A percentile compares a stretch with the other conserved stretches of the same genome.
Evolutionary conservation across 768 basidiomycete genomes (phyloP).

Genomic region (Fomitopsis pulvina): DNA sequence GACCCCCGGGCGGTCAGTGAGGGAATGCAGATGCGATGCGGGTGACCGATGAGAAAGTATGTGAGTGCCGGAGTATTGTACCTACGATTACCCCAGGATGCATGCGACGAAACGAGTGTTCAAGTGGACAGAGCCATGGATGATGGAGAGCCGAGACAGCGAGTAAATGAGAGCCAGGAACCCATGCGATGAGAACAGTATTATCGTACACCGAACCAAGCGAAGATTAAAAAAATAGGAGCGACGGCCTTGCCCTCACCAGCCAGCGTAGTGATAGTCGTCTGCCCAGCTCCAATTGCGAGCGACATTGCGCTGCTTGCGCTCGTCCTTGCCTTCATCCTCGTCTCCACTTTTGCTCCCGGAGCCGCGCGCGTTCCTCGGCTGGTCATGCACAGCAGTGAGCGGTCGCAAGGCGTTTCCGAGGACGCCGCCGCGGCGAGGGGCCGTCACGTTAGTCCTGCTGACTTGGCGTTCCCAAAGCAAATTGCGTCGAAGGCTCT

Average conservation of each 20-base stretch:
- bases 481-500: conserved; percentile 73
- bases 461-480: conserved; percentile 76
- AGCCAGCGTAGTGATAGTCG: conserved; percentile 60
- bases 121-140: not conserved
- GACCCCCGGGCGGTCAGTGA: conserved; percentile 5
- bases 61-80: not conserved
- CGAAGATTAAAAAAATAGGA: conserved; percentile 4
- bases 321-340: conserved; percentile 16
- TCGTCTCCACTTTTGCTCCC: conserved; percentile 13
- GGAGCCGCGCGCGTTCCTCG: not conserved
- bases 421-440: conserved; percentile 22
- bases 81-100: not conserved
- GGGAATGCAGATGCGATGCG: conserved; percentile 1
- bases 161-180: conserved; percentile 1
- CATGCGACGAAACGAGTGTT: conserved; percentile 1
- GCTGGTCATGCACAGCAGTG: conserved; percentile 22
- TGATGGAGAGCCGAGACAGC: not conserved
- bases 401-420: conserved; percentile 28
- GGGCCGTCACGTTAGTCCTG: conserved; percentile 37
- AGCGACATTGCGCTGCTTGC: conserved; percentile 38
- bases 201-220: conserved; percentile 11
- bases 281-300: conserved; percentile 65
- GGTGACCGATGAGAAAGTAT: not conserved
- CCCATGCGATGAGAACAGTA: conserved; percentile 1
- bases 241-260: conserved; percentile 32